Base-by-base conservation (phyloP, 257 asterid species). In the Nicotiana attenuata region DNA sequence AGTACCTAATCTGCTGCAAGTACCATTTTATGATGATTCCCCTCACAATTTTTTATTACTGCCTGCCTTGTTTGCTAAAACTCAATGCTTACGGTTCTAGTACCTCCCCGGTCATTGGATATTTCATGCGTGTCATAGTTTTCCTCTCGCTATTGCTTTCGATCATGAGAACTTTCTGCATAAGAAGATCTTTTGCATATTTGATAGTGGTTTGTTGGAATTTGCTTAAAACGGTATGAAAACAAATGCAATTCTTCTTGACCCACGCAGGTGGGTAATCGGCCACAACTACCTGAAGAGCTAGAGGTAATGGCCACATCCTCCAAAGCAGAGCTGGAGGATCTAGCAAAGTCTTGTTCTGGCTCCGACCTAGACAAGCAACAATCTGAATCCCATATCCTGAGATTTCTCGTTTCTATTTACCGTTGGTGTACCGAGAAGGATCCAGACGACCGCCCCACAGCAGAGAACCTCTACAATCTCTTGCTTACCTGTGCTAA, bases 401-500 rank as follows among this genome's bases (percentile, higher is more conserved):
- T 92, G 31, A 71, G 86, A 61, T 88, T 89, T 69, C 94, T 91
- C 1, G 86, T 87, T 55, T 83, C 87, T 64, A 76, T 92, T 29
- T 94, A 86, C 83, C 85, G 50, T 59, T 87, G 82, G 86, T 94
- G 98, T 82, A 94, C 98, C 0, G 88, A 88, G 82, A 88, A 92
- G 84, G 86, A 90, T 85, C 93, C 96, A 28, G 69, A 59, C 4
- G 89, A 90, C 85, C 94, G 98, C 22, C 97, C 96, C 85, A 87
- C 93, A 5, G 93, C 97, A 11, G 84, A 85, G 77, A 84, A 83
- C 26, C 89, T 94, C 66, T 85, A 91, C 76, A 76, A 83, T 38
- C 11, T 85, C 81, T 87, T 92, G 85, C 83, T 85, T 78, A 52
- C 84, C 29, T 90, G 78, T 26, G 83, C 87, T 33, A 81, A 88